These are phyloP conservation scores for Hypomyces perniciosus DNA, from an alignment of 2,329 filamentous ascomycete genomes.

Conservation along the genomic window DNA sequence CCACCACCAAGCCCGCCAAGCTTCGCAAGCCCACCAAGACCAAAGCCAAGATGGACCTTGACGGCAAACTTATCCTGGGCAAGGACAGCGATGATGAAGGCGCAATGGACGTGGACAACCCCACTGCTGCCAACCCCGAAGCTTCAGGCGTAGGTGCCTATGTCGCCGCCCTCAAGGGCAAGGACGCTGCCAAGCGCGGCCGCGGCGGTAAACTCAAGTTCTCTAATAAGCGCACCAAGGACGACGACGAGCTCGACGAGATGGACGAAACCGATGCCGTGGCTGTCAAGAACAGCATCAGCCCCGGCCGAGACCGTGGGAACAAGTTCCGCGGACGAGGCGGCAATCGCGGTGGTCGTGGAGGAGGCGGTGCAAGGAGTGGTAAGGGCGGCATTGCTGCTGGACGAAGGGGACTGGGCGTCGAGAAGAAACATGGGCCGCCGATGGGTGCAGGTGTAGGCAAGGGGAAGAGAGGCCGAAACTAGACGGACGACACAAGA, in stretches of 20 bases:
- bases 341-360: conserved; percentile 29
- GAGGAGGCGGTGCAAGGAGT: conserved; percentile 35
- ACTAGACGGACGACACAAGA: conserved; percentile 13
- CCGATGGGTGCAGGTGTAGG: conserved; percentile 33
- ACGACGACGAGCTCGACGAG: conserved; percentile 45
- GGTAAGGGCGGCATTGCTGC: conserved; percentile 43
- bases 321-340: conserved; percentile 26
- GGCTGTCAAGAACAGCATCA: conserved; percentile 46
- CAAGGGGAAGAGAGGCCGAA: conserved; percentile 32
- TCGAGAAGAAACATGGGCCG: conserved; percentile 41
- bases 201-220: conserved; percentile 66
- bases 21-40: conserved; percentile 49
- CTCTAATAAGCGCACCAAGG: conserved; percentile 52
- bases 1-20: conserved; percentile 75
- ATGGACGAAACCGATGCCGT: conserved; percentile 49
- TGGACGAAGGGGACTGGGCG: conserved; percentile 45
- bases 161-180: conserved; percentile 62
- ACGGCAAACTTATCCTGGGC: conserved; percentile 76
- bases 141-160: conserved; percentile 60
- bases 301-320: conserved; percentile 29
- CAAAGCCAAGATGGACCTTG: conserved; percentile 65
- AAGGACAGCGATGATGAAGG: conserved; percentile 46
- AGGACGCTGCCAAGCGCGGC: conserved; percentile 58
- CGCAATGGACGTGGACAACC: conserved; percentile 60
- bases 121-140: conserved; percentile 45